Conservation (phyloP, 768 basidiomycete genomes). For the Candolleomyces aberdarensis region DNA sequence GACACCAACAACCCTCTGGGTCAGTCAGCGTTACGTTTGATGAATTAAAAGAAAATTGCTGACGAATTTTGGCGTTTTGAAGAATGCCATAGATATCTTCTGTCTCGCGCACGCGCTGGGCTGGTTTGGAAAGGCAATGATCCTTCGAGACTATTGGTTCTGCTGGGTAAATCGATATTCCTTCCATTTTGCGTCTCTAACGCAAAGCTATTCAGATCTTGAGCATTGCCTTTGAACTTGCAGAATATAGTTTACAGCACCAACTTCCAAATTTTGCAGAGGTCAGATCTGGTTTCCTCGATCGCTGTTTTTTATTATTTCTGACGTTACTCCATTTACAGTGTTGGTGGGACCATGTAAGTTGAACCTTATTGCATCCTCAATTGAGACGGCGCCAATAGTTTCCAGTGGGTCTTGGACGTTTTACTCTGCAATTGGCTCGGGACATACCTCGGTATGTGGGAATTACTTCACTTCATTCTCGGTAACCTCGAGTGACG, state of each 20-base stretch:
- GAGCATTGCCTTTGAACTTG: constrained; percentile 84
- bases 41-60: neutral
- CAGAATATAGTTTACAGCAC: constrained; percentile 85
- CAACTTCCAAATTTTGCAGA: constrained; percentile 87
- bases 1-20: constrained; percentile 64
- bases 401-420: constrained; percentile 76
- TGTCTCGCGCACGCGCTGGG: constrained; percentile 82
- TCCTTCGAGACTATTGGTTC: constrained; percentile 90
- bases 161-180: constrained; percentile 64
- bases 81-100: constrained; percentile 85
- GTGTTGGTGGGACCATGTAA: constrained; percentile 95
- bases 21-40: constrained; percentile 26
- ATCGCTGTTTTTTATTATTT: constrained; percentile 8
- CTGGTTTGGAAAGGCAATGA: constrained; percentile 91
- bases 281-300: constrained; percentile 38
- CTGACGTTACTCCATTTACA: constrained; percentile 26
- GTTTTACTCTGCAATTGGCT: constrained; percentile 88
- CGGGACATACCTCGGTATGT: constrained; percentile 74
- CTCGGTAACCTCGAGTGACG: constrained; percentile 14
- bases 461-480: constrained; percentile 7
- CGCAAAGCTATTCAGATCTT: constrained; percentile 54
- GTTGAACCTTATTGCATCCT: constrained; percentile 20
- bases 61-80: constrained; percentile 4
- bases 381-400: constrained; percentile 11
- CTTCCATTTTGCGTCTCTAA: constrained; percentile 7